Conservation (phyloP, 331 rosid species). For the Cydonia oblonga region DNA sequence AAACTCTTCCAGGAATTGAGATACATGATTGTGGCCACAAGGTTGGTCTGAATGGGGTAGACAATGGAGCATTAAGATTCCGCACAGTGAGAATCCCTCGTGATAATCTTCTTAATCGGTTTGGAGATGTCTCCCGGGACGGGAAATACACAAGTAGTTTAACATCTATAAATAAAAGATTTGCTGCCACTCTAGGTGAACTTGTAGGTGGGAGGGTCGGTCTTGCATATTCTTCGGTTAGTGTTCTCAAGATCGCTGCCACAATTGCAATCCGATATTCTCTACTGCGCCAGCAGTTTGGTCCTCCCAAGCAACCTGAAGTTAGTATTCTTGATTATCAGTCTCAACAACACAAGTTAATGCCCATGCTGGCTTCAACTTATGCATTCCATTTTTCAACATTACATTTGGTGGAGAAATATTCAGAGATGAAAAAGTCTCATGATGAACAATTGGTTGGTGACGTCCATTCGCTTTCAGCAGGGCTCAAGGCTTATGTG, state of each 20-base stretch:
- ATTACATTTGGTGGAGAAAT: conserved; percentile 51
- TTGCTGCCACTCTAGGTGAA: conserved; percentile 90
- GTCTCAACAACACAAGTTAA: conserved; percentile 94
- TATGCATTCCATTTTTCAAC: conserved; percentile 86
- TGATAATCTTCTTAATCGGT: conserved; percentile 86
- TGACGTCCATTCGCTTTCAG: conserved; percentile 84
- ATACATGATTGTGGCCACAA: conserved; percentile 94
- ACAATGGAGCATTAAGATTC: conserved; percentile 88
- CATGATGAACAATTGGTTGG: conserved; percentile 71
- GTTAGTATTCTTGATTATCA: conserved; percentile 84
- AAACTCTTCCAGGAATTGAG: conserved; percentile 87
- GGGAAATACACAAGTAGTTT: conserved; percentile 80
- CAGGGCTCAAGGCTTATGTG: conserved; percentile 89
- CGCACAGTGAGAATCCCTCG: conserved; percentile 83
- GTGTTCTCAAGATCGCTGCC: conserved; percentile 73
- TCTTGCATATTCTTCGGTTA: conserved; percentile 87
- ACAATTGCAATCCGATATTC: conserved; percentile 83
- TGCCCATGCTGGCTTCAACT: conserved; percentile 98
- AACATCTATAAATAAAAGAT: conserved; percentile 70
- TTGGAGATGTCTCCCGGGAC: conserved; percentile 88
- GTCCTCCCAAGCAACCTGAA: conserved; percentile 92
- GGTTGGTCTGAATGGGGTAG: conserved; percentile 92
- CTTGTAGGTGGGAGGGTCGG: conserved; percentile 98
- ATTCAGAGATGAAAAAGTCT: conserved; percentile 70
- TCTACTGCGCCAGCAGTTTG: conserved; percentile 92